These are phyloP conservation scores for Ustilago shanxiensis DNA, from an alignment of 1,284 basidiomycete genomes.

Conservation along the genomic window DNA sequence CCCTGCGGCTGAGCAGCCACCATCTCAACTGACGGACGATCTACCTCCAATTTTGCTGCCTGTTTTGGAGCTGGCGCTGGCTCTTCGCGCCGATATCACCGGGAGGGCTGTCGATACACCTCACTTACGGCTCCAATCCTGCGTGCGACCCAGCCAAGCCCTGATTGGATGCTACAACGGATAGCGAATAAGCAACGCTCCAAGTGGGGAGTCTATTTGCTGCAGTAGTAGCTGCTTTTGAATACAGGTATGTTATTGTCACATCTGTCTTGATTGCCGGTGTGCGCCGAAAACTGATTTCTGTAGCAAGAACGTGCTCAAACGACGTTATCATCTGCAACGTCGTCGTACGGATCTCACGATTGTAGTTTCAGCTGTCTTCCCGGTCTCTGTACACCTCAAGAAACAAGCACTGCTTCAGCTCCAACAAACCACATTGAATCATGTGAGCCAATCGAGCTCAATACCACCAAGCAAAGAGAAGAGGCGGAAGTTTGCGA, in stretches of 20 bases:
- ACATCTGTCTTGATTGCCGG: not conserved
- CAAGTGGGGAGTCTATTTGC: not conserved
- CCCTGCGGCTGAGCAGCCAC: constrained; percentile 4
- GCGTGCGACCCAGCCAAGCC: not conserved
- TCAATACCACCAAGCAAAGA: not conserved
- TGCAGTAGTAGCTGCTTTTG: not conserved
- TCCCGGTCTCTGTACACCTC: no score
- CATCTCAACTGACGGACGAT: not conserved
- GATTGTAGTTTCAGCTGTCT: not conserved
- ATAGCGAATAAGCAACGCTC: not conserved
- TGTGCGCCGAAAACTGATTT: not conserved
- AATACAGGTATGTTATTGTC: no score
- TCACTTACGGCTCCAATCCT: no score
- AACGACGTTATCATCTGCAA: not conserved
- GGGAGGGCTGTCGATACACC: not conserved
- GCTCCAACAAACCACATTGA: not conserved
- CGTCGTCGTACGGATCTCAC: not conserved
- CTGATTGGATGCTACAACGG: not conserved
- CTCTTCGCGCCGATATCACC: not conserved
- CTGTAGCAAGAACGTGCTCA: not conserved
- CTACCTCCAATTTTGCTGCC: not conserved
- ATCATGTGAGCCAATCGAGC: not conserved
- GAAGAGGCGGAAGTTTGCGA: not conserved
- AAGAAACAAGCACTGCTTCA: not conserved
- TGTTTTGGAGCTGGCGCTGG: not conserved